These are phyloP conservation scores for Mycena sp. DNA, from an alignment of 1,284 basidiomycete genomes.

Conservation along the genomic window DNA sequence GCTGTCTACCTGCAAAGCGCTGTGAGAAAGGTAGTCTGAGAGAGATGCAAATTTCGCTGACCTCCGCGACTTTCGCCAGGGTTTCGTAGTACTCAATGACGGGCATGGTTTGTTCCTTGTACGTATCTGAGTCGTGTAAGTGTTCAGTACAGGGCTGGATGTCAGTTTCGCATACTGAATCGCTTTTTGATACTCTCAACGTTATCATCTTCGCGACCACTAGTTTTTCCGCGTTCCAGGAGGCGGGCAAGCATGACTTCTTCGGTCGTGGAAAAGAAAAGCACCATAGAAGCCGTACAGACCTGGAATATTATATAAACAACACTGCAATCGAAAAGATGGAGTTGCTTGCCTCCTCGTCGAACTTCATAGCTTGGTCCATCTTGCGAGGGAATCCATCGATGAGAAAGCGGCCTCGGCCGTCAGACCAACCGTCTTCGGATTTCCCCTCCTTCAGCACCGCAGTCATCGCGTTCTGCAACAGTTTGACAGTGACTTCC, in stretches of 20 bases:
- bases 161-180: slow-evolving; percentile 71
- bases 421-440: slow-evolving; percentile 74
- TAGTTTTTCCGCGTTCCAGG: slow-evolving; percentile 92
- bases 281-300: slow-evolving; percentile 80
- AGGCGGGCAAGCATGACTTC: slow-evolving; percentile 89
- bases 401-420: slow-evolving; percentile 90
- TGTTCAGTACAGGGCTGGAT: not conserved
- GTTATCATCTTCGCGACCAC: slow-evolving; percentile 97
- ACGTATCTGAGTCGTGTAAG: slow-evolving; percentile 70
- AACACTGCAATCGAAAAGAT: not conserved
- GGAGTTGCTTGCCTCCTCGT: slow-evolving; percentile 69
- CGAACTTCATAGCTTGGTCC: slow-evolving; percentile 97
- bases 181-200: slow-evolving; percentile 96
- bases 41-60: slow-evolving; percentile 47
- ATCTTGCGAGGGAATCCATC: slow-evolving; percentile 99
- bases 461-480: slow-evolving; percentile 91
- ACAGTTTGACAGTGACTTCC: slow-evolving; percentile 95
- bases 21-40: slow-evolving; percentile 7
- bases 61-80: slow-evolving; percentile 82
- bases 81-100: slow-evolving; percentile 90
- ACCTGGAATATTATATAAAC: slow-evolving; percentile 59
- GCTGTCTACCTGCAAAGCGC: slow-evolving; percentile 74
- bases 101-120: slow-evolving; percentile 94
- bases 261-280: slow-evolving; percentile 93
- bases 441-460: slow-evolving; percentile 59